Conservation (phyloP, 192 early-diverging fungal genomes). For the Jimgerdemannia lactiflua region DNA sequence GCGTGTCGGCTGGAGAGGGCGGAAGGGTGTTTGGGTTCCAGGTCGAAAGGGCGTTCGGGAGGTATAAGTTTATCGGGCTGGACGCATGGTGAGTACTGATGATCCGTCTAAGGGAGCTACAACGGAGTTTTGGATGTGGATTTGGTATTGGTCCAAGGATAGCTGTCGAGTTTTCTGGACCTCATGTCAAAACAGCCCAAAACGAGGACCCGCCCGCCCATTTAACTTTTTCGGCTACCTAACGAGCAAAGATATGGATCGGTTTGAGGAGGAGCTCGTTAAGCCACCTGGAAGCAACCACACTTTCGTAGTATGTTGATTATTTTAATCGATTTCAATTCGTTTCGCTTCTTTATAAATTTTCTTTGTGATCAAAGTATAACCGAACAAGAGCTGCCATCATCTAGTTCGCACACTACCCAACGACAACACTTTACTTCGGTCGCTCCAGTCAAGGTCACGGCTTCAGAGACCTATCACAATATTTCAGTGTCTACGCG, state of each 20-base stretch:
- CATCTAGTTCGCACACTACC: conserved; percentile 68
- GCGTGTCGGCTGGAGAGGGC: conserved; percentile 42
- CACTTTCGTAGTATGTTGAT: conserved; percentile 58
- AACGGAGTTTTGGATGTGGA: background rate
- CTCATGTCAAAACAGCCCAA: conserved; percentile 35
- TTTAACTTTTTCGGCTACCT: conserved; percentile 92
- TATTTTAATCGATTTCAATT: too few species aligned
- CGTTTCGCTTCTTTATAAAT: too few species aligned
- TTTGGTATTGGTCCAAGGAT: background rate
- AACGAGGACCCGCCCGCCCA: conserved; percentile 71
- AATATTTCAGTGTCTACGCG: conserved; percentile 70
- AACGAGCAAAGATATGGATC: conserved; percentile 70
- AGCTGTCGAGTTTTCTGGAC: background rate
- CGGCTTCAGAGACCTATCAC: conserved; percentile 57
- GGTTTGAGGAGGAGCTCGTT: conserved; percentile 52
- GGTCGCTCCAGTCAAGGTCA: conserved; percentile 58
- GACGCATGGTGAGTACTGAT: conserved; percentile 64
- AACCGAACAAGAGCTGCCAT: too few species aligned
- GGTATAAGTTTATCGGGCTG: conserved; percentile 79
- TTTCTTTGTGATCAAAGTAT: too few species aligned
- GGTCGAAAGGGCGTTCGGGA: conserved; percentile 65
- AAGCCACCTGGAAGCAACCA: conserved; percentile 43
- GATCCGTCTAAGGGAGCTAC: background rate
- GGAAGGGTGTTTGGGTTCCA: conserved; percentile 48
- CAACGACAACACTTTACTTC: conserved; percentile 74